Evolutionary conservation across 257 asterid species (phyloP).

Genomic region (Fraxinus anomala): DNA sequence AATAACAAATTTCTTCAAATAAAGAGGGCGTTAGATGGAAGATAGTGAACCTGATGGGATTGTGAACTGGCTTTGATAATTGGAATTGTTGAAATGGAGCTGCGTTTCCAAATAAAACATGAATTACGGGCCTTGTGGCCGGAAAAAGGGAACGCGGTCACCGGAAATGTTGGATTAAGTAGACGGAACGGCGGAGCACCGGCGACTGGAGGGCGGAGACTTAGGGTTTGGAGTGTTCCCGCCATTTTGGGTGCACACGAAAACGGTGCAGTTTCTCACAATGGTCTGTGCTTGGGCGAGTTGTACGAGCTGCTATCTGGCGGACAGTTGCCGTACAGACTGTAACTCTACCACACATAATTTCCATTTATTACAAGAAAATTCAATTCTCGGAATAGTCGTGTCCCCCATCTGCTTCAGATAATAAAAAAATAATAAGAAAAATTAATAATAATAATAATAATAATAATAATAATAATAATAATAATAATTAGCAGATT

Average conservation of each 20-base stretch:
- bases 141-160: slow-evolving; percentile 9
- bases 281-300: not conserved
- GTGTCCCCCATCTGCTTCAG: too few relatives aligned
- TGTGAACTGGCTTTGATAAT: slow-evolving; percentile 45
- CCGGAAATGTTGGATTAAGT: slow-evolving; percentile 8
- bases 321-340: not conserved
- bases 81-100: slow-evolving; percentile 35
- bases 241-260: slow-evolving; percentile 41
- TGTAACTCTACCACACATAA: too few relatives aligned
- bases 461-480: too few relatives aligned
- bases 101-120: slow-evolving; percentile 31
- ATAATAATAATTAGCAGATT: too few relatives aligned
- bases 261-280: not conserved
- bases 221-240: slow-evolving; percentile 45
- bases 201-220: slow-evolving; percentile 30
- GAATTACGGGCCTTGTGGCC: slow-evolving; percentile 17
- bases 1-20: not conserved
- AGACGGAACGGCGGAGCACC: slow-evolving; percentile 33
- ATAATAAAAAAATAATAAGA: too few relatives aligned
- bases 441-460: too few relatives aligned
- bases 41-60: slow-evolving; percentile 45
- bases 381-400: too few relatives aligned
- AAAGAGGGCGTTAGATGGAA: not conserved
- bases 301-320: not conserved
- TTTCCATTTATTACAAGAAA: too few relatives aligned